Evolutionary conservation across 2,329 filamentous ascomycete species (phyloP).

Genomic region (Xylaria sp.): DNA sequence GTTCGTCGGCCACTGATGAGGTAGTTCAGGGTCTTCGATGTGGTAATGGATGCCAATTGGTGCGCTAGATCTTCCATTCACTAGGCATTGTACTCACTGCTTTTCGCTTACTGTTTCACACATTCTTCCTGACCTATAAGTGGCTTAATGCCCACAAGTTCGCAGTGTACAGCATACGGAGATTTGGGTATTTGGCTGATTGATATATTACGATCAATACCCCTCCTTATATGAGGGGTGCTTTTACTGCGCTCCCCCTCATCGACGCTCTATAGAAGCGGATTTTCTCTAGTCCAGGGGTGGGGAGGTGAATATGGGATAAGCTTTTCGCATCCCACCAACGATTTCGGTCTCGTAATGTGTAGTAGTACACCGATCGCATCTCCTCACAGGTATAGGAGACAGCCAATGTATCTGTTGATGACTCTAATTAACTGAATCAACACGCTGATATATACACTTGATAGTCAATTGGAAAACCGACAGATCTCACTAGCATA

Average conservation of each 20-base stretch:
- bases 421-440: too few species aligned
- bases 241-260: background rate
- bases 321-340: background rate
- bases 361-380: too few species aligned
- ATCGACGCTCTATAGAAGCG: background rate
- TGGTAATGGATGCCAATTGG: background rate
- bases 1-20: background rate
- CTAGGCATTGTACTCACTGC: background rate
- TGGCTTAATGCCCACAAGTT: background rate
- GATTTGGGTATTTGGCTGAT: background rate
- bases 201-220: background rate
- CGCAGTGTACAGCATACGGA: background rate
- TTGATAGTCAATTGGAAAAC: background rate
- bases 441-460: too few species aligned
- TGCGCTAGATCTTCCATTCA: background rate
- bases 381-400: too few species aligned
- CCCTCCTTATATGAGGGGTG: background rate
- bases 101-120: background rate
- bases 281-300: background rate
- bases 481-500: too few species aligned
- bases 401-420: background rate
- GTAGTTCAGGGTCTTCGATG: background rate
- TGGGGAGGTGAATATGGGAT: background rate
- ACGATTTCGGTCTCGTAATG: too few species aligned
- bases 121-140: too few species aligned